Conservation (phyloP, 441 rosid species). For the Cnidoscolus chayamansa region DNA sequence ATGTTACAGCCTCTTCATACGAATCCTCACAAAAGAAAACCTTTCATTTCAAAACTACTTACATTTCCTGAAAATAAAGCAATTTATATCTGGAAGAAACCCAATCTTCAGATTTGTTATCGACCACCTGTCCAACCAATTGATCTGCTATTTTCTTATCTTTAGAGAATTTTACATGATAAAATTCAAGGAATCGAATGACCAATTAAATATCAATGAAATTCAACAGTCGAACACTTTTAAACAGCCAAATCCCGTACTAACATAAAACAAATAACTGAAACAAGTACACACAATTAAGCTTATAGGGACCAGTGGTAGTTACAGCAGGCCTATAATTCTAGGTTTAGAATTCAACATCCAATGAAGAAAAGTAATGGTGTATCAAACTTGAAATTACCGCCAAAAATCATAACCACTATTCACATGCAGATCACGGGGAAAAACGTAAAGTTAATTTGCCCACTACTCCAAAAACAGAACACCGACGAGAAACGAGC, state of each 20-base stretch:
- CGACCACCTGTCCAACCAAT: background rate
- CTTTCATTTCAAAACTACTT: background rate
- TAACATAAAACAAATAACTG: background rate
- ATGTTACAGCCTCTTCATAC: background rate
- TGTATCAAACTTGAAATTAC: background rate
- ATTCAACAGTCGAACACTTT: background rate
- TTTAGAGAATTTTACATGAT: background rate
- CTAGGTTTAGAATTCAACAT: background rate
- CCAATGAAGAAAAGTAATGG: background rate
- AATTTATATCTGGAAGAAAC: background rate
- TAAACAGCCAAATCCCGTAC: background rate
- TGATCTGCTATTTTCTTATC: background rate
- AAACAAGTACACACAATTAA: background rate
- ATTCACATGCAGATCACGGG: background rate
- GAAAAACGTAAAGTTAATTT: no score
- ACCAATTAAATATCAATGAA: no score
- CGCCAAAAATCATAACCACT: background rate
- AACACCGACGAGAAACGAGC: background rate
- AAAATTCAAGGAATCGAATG: no score
- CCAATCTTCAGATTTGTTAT: background rate
- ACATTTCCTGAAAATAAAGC: background rate
- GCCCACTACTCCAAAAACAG: background rate
- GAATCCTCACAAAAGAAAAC: background rate
- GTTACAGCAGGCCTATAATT: background rate
- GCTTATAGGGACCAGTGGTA: background rate